phyloP scores from a whole-genome alignment of 495 filamentous ascomycete genomes.

The Penicillium chermesinum region DNA sequence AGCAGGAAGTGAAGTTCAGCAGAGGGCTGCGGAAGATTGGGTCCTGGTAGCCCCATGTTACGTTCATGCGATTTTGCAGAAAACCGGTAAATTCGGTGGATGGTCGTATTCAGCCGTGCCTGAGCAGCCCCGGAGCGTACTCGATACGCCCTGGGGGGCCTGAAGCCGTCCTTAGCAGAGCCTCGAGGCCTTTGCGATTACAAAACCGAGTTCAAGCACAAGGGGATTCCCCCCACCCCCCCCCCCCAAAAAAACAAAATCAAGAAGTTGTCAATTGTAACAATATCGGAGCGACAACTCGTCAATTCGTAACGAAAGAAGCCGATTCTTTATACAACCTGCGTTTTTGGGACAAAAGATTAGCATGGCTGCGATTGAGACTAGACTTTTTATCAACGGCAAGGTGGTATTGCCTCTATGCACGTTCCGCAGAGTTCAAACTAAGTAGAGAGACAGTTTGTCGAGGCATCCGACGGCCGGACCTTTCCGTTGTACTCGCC shows the following conservation, averaged over 20 bases:
- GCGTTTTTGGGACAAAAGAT: neutral
- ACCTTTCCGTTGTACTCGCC: slow-evolving; percentile 14
- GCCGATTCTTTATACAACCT: no score
- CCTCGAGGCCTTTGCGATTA: no score
- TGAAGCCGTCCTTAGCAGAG: no score
- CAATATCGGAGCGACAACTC: no score
- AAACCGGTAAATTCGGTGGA: slow-evolving; percentile 65
- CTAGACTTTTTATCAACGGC: slow-evolving; percentile 17
- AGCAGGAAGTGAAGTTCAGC: slow-evolving; percentile 51
- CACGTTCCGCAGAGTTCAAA: neutral
- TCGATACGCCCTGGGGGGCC: no score
- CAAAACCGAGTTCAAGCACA: no score
- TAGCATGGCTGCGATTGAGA: slow-evolving; percentile 14
- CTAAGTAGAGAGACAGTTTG: slow-evolving; percentile 11
- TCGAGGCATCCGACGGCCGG: slow-evolving; percentile 19
- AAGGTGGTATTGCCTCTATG: slow-evolving; percentile 3
- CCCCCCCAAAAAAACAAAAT: no score
- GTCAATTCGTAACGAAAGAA: no score
- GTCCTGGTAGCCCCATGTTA: slow-evolving; percentile 64
- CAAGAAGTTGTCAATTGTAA: no score
- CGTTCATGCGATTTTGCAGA: slow-evolving; percentile 62
- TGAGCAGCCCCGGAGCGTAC: no score
- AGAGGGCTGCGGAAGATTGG: slow-evolving; percentile 61
- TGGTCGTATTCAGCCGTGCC: no score
- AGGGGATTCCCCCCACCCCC: no score